These are phyloP conservation scores for Olyra latifolia DNA, from an alignment of 176 grass and related monocot genomes.

Conservation along the genomic window DNA sequence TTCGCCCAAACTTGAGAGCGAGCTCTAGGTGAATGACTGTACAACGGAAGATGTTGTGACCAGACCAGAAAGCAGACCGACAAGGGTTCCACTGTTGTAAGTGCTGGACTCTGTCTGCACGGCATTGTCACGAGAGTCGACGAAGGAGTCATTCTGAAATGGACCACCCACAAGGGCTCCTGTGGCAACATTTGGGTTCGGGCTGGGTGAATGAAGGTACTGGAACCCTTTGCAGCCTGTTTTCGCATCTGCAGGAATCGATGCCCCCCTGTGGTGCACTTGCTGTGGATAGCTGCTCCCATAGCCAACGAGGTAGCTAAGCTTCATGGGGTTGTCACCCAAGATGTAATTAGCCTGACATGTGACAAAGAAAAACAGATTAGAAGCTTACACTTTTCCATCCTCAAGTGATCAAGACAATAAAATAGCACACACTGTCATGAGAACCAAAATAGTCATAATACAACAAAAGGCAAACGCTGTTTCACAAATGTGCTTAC, in stretches of 20 bases:
- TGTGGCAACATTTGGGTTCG: slow-evolving; percentile 81
- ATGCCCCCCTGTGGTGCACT: slow-evolving; percentile 92
- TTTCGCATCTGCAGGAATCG: slow-evolving; percentile 66
- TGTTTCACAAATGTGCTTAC: neutral
- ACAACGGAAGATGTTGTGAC: slow-evolving; percentile 76
- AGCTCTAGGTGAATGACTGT: slow-evolving; percentile 66
- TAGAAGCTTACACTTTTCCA: slow-evolving; percentile 6
- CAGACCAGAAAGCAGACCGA: slow-evolving; percentile 69
- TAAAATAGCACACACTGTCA: neutral
- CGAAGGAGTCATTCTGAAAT: slow-evolving; percentile 78
- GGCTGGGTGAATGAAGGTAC: slow-evolving; percentile 58
- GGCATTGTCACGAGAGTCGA: slow-evolving; percentile 77
- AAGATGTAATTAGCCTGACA: slow-evolving; percentile 82
- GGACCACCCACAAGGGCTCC: slow-evolving; percentile 90
- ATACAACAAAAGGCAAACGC: neutral
- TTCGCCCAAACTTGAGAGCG: neutral
- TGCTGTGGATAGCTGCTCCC: slow-evolving; percentile 77
- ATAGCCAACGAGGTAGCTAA: slow-evolving; percentile 96
- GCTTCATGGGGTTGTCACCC: slow-evolving; percentile 91
- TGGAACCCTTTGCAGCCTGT: slow-evolving; percentile 85
- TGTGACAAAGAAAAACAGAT: slow-evolving; percentile 24
- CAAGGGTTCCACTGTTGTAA: slow-evolving; percentile 84
- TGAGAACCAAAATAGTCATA: neutral
- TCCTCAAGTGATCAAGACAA: neutral
- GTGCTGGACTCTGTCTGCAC: slow-evolving; percentile 86